These are phyloP conservation scores for Termitomyces sp. DNA, from an alignment of 768 basidiomycete species.

Conservation along the genomic window DNA sequence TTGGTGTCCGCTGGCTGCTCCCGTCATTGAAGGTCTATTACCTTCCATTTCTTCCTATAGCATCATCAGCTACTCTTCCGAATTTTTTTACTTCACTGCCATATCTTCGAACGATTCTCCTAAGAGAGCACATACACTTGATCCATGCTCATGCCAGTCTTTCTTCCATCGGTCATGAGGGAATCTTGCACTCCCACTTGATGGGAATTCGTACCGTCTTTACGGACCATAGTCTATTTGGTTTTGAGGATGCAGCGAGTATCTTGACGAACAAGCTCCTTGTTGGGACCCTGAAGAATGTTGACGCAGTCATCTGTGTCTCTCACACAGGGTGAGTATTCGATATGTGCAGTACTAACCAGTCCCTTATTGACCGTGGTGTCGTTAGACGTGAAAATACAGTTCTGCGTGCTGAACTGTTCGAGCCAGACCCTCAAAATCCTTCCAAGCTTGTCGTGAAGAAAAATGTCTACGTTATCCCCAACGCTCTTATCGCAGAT, in stretches of 20 bases:
- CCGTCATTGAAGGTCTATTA: constrained; percentile 92
- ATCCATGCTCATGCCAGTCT: constrained; percentile 92
- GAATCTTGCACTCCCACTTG: constrained; percentile 80
- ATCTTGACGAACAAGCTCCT: constrained; percentile 96
- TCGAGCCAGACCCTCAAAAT: constrained; percentile 42
- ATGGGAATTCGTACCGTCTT: constrained; percentile 89
- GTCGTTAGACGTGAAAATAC: constrained; percentile 91
- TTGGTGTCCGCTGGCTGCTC: constrained; percentile 85
- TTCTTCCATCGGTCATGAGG: constrained; percentile 89
- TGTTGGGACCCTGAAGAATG: constrained; percentile 78
- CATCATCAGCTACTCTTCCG: constrained; percentile 89
- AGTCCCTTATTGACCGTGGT: neutral
- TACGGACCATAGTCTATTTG: constrained; percentile 95
- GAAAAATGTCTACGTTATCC: constrained; percentile 81
- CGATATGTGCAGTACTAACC: neutral
- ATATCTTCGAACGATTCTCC: constrained; percentile 82
- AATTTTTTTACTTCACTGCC: constrained; percentile 92
- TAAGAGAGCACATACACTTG: constrained; percentile 81
- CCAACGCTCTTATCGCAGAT: constrained; percentile 84
- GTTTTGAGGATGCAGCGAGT: constrained; percentile 94
- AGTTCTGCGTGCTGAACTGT: constrained; percentile 78
- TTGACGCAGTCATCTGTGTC: constrained; percentile 93
- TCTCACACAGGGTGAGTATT: constrained; percentile 84
- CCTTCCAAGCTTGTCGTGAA: constrained; percentile 40
- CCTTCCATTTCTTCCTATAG: constrained; percentile 84